A percentile compares a stretch with the other conserved stretches of the same genome.
phyloP scores from a whole-genome alignment of 345 rosid species.

The Hibiscus trionum region DNA sequence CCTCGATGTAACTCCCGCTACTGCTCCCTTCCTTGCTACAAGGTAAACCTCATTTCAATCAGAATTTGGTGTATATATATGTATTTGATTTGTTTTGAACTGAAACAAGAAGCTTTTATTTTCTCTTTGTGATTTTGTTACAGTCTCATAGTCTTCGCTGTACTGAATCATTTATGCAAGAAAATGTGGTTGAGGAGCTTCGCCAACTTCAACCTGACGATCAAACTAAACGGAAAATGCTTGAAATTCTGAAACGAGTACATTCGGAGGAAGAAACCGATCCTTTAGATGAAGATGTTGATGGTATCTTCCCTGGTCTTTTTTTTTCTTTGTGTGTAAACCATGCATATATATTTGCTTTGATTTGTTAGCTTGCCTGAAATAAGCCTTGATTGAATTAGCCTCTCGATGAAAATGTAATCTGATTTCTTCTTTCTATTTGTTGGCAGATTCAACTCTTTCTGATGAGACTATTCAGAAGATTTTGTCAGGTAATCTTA shows the following conservation, averaged over 20 bases:
- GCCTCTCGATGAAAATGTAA: not conserved
- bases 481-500: conserved; percentile 46
- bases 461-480: conserved; percentile 62
- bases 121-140: not conserved
- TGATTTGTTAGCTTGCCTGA: not conserved
- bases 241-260: conserved; percentile 67
- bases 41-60: conserved; percentile 23
- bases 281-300: conserved; percentile 35
- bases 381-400: not conserved
- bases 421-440: conserved; percentile 5
- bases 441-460: conserved; percentile 34
- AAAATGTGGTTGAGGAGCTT: conserved; percentile 74
- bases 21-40: conserved; percentile 75
- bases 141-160: conserved; percentile 81
- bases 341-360: not conserved
- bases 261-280: conserved; percentile 52
- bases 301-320: not conserved
- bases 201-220: conserved; percentile 54
- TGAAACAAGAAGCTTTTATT: not conserved
- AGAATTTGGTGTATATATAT: too few relatives aligned
- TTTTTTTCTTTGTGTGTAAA: not conserved
- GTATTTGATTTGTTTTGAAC: too few relatives aligned
- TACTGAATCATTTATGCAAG: conserved; percentile 90
- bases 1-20: conserved; percentile 91
- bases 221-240: conserved; percentile 58